These are phyloP conservation scores for Saccharum hybrid DNA, from an alignment of 202 grass and related monocot genomes.

Conservation along the genomic window DNA sequence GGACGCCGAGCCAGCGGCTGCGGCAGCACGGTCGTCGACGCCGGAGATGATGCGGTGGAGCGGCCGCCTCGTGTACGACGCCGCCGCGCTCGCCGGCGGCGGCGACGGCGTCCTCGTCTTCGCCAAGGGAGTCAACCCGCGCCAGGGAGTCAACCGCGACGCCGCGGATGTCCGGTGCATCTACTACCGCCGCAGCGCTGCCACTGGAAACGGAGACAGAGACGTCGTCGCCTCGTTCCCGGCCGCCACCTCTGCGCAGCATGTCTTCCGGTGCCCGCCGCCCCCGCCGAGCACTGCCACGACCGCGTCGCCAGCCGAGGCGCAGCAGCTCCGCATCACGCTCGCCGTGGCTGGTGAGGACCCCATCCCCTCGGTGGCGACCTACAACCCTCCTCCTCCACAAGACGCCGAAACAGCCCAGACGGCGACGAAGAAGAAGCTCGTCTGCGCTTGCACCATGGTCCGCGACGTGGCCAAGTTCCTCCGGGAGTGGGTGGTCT, in stretches of 20 bases:
- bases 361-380: constrained; percentile 52
- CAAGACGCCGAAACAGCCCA: too few relatives aligned
- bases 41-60: constrained; percentile 59
- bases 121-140: constrained; percentile 65
- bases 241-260: constrained; percentile 65
- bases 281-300: not conserved
- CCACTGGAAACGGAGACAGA: not conserved
- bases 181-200: constrained; percentile 6
- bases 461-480: constrained; percentile 75
- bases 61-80: constrained; percentile 56
- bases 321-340: constrained; percentile 46
- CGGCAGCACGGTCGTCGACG: not conserved
- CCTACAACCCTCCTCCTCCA: constrained; percentile 30
- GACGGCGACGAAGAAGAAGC: not conserved
- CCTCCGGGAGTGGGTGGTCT: constrained; percentile 69
- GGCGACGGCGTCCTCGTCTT: constrained; percentile 58
- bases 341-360: constrained; percentile 44
- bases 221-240: constrained; percentile 27
- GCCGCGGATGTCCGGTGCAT: constrained; percentile 49
- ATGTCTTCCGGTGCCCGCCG: constrained; percentile 72
- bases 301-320: constrained; percentile 22
- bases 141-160: constrained; percentile 55
- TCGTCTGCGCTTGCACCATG: constrained; percentile 78
- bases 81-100: constrained; percentile 40
- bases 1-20: not conserved